Conservation (phyloP, 768 basidiomycete genomes). For the Porphyrellus cyaneotinctus region DNA sequence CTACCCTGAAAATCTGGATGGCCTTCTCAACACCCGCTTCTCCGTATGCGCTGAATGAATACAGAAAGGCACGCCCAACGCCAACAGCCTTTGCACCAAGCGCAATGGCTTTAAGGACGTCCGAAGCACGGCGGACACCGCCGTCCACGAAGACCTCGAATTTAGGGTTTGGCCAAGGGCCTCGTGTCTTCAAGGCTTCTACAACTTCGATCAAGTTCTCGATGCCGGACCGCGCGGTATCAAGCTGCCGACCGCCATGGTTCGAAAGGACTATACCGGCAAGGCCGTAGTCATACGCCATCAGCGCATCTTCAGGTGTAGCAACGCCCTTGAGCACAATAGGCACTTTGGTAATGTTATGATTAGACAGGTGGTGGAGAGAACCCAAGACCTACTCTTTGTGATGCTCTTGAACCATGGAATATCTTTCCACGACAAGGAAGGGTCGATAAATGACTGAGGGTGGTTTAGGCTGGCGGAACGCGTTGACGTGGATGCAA, state of each 20-base stretch:
- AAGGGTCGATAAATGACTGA: slow-evolving; percentile 89
- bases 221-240: slow-evolving; percentile 73
- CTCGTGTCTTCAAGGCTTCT: slow-evolving; percentile 57
- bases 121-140: slow-evolving; percentile 83
- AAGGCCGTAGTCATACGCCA: slow-evolving; percentile 69
- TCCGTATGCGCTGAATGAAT: slow-evolving; percentile 84
- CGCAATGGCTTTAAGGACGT: slow-evolving; percentile 80
- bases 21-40: slow-evolving; percentile 81
- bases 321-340: slow-evolving; percentile 80
- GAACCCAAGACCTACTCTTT: slow-evolving; percentile 37
- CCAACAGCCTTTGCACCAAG: slow-evolving; percentile 80
- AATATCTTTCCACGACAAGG: slow-evolving; percentile 65
- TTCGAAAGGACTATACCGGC: slow-evolving; percentile 76
- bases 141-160: slow-evolving; percentile 92
- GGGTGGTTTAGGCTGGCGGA: slow-evolving; percentile 12
- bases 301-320: slow-evolving; percentile 79
- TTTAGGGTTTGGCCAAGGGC: slow-evolving; percentile 68
- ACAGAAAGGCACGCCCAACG: slow-evolving; percentile 78
- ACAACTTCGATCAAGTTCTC: slow-evolving; percentile 83
- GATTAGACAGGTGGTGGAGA: slow-evolving; percentile 12
- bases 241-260: slow-evolving; percentile 68
- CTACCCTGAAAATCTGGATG: slow-evolving; percentile 66
- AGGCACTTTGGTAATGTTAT: slow-evolving; percentile 52
- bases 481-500: slow-evolving; percentile 28
- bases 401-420: slow-evolving; percentile 73